These are phyloP conservation scores for Fusarium sp. DNA, from an alignment of 2,329 filamentous ascomycete genomes.

Conservation along the genomic window DNA sequence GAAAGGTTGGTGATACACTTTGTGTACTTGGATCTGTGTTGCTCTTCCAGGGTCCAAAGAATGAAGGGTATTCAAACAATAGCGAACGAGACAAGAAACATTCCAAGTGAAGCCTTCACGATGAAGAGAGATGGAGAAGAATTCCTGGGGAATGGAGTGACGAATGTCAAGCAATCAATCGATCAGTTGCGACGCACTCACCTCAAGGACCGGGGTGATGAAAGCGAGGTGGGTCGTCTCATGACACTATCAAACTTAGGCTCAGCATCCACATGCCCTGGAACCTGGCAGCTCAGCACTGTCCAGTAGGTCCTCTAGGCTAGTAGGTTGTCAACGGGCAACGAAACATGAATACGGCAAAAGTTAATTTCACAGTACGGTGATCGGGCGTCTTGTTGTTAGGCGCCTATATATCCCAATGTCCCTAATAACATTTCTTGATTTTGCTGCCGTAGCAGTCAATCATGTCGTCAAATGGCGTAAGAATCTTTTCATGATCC, in stretches of 20 bases:
- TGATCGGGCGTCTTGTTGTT: neutral
- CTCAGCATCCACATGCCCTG: slow-evolving; percentile 29
- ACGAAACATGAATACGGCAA: neutral
- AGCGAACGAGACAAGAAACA: slow-evolving; percentile 29
- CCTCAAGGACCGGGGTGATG: slow-evolving; percentile 37
- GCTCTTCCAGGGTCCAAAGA: neutral
- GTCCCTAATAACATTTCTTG: neutral
- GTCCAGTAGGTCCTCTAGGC: neutral
- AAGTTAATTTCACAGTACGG: neutral
- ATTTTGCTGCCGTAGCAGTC: neutral
- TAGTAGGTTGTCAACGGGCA: slow-evolving; percentile 11
- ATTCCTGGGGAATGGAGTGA: slow-evolving; percentile 44
- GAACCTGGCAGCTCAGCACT: neutral
- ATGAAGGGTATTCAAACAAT: slow-evolving; percentile 24
- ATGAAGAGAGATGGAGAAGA: slow-evolving; percentile 33
- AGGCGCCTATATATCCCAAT: neutral
- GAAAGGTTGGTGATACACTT: slow-evolving; percentile 3
- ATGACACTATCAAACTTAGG: slow-evolving; percentile 39
- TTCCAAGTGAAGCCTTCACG: slow-evolving; percentile 35
- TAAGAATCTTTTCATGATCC: slow-evolving; percentile 14
- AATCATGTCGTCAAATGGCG: neutral
- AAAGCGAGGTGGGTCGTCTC: slow-evolving; percentile 40
- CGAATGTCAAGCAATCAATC: slow-evolving; percentile 29
- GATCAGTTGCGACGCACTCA: slow-evolving; percentile 7
- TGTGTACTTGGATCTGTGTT: neutral